phyloP scores from a whole-genome alignment of 768 basidiomycete genomes.

The Leccinum subtestaceum region DNA sequence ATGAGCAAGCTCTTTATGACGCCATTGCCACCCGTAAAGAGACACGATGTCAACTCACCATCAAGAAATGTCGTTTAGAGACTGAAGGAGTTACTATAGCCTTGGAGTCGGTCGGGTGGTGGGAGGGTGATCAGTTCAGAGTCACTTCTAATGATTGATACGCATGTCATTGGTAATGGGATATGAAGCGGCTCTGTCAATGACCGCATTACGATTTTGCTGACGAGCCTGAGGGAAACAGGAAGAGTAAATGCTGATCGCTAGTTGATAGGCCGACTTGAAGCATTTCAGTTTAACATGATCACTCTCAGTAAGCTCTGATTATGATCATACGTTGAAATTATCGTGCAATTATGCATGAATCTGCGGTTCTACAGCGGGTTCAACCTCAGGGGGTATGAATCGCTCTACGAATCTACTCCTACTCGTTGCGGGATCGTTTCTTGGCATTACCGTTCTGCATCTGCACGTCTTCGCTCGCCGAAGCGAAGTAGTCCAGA shows the following conservation, averaged over 20 bases:
- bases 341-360: background rate
- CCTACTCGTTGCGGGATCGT: constrained; percentile 53
- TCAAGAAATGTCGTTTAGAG: background rate
- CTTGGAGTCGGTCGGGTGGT: background rate
- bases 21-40: background rate
- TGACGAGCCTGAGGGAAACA: background rate
- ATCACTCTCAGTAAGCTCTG: background rate
- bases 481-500: constrained; percentile 65
- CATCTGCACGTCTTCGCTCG: constrained; percentile 27
- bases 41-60: background rate
- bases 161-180: too few relatives aligned
- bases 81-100: background rate
- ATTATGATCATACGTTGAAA: background rate
- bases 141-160: background rate
- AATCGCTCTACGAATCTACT: background rate
- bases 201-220: background rate
- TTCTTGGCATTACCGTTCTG: constrained; percentile 50
- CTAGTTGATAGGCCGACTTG: background rate
- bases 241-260: background rate
- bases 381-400: background rate
- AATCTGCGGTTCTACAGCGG: background rate
- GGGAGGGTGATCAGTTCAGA: background rate
- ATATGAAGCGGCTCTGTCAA: background rate
- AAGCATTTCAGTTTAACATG: background rate
- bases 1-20: background rate